phyloP scores from a whole-genome alignment of 2,329 filamentous ascomycete species.

The Thielaviopsis musarum region DNA sequence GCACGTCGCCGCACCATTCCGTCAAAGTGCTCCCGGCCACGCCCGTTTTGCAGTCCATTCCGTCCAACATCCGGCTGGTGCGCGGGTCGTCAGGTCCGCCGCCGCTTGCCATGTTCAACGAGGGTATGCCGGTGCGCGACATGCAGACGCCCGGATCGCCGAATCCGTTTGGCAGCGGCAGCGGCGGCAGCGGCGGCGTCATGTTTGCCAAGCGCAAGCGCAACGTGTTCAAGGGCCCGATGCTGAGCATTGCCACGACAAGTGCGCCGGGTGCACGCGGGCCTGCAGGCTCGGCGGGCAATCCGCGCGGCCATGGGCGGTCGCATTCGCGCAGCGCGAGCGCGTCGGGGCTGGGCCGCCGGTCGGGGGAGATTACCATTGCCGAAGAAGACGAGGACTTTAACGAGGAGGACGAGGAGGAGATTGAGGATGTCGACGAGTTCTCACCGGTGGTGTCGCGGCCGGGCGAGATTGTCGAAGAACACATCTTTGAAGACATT shows the following conservation, averaged over 20 bases:
- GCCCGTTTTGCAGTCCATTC: slow-evolving; percentile 58
- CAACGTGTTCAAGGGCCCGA: slow-evolving; percentile 67
- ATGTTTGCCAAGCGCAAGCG: slow-evolving; percentile 70
- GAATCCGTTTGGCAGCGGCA: slow-evolving; percentile 32
- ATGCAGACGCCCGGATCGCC: slow-evolving; percentile 33
- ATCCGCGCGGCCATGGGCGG: slow-evolving; percentile 25
- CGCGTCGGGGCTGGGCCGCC: slow-evolving; percentile 42
- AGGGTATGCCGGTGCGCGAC: slow-evolving; percentile 30
- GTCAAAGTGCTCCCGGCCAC: slow-evolving; percentile 93
- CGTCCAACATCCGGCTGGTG: slow-evolving; percentile 71
- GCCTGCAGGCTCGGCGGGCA: slow-evolving; percentile 15
- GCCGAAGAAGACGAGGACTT: slow-evolving; percentile 46
- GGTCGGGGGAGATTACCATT: slow-evolving; percentile 61
- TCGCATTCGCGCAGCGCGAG: slow-evolving; percentile 39
- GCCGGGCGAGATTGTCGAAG: slow-evolving; percentile 7
- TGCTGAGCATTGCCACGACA: slow-evolving; percentile 31
- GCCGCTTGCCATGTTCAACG: slow-evolving; percentile 37
- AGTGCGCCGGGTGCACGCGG: slow-evolving; percentile 17
- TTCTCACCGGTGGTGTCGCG: slow-evolving; percentile 8
- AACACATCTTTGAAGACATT: slow-evolving; percentile 14
- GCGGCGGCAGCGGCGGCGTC: slow-evolving; percentile 31
- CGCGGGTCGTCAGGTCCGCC: slow-evolving; percentile 37
- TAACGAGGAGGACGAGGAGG: slow-evolving; percentile 26
- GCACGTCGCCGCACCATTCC: slow-evolving; percentile 69
- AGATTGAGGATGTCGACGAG: slow-evolving; percentile 27